Evolutionary conservation across 2,329 filamentous ascomycete genomes (phyloP).

Genomic region (Fusarium anthophilum): DNA sequence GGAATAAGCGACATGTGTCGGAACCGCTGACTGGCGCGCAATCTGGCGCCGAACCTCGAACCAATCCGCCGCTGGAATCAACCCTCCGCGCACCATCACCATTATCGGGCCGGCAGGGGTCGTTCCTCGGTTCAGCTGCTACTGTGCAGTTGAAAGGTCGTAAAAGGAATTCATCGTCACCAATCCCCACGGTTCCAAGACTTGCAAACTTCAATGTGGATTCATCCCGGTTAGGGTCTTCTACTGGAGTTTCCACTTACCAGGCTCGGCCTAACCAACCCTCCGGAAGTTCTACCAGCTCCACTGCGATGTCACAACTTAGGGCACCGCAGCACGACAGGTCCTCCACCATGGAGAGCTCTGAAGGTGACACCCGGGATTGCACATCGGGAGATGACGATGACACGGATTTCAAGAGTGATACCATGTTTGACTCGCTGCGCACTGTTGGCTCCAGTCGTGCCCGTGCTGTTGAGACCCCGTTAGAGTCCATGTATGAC

Average conservation of each 20-base stretch:
- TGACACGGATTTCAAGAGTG: slow-evolving; percentile 81
- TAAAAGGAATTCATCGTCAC: slow-evolving; percentile 62
- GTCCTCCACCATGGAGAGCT: slow-evolving; percentile 72
- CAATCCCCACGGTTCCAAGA: slow-evolving; percentile 63
- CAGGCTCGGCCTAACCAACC: slow-evolving; percentile 53
- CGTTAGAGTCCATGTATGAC: slow-evolving; percentile 83
- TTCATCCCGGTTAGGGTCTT: slow-evolving; percentile 57
- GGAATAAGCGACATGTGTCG: slow-evolving; percentile 63
- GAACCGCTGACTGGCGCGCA: slow-evolving; percentile 55
- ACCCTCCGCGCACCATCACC: slow-evolving; percentile 37
- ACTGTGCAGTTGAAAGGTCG: slow-evolving; percentile 43
- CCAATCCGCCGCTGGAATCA: slow-evolving; percentile 41
- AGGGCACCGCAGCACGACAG: slow-evolving; percentile 47
- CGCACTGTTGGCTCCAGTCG: slow-evolving; percentile 76
- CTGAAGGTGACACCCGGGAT: slow-evolving; percentile 72
- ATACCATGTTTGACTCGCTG: slow-evolving; percentile 80
- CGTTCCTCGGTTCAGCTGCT: slow-evolving; percentile 41
- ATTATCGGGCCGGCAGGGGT: slow-evolving; percentile 34
- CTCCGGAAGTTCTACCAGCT: slow-evolving; percentile 55
- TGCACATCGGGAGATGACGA: slow-evolving; percentile 77
- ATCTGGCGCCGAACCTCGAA: slow-evolving; percentile 42
- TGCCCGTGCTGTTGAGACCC: slow-evolving; percentile 72
- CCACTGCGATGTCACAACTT: slow-evolving; percentile 53
- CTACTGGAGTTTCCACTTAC: slow-evolving; percentile 50
- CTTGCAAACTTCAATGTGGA: slow-evolving; percentile 66